A percentile compares a stretch with the other conserved stretches of the same genome.
Evolutionary conservation across 2,329 filamentous ascomycete species (phyloP).

Genomic region (Ophiostoma montium): DNA sequence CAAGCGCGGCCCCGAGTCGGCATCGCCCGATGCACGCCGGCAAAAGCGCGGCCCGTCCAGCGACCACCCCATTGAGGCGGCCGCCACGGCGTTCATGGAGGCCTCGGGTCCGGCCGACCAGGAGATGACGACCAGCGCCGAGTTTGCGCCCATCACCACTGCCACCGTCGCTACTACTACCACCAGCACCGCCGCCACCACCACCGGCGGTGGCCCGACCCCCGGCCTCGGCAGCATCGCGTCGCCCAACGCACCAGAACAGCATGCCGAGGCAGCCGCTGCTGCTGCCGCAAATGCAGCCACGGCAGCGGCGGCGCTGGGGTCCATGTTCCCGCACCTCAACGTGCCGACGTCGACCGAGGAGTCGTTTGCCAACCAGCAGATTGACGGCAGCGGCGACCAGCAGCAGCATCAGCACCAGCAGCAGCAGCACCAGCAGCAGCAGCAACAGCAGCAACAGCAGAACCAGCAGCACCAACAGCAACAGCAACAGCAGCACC

Average conservation of each 20-base stretch:
- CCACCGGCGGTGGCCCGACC: neutral
- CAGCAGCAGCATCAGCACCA: neutral
- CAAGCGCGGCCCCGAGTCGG: slow-evolving; percentile 36
- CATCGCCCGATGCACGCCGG: slow-evolving; percentile 34
- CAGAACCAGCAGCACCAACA: neutral
- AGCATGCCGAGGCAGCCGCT: slow-evolving; percentile 30
- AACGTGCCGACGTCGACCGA: slow-evolving; percentile 44
- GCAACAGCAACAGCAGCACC: slow-evolving; percentile 1
- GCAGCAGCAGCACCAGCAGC: slow-evolving; percentile 12
- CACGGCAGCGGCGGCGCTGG: slow-evolving; percentile 44
- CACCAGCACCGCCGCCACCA: neutral
- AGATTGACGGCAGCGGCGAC: slow-evolving; percentile 19
- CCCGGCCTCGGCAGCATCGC: neutral
- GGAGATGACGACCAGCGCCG: slow-evolving; percentile 22
- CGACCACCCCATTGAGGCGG: slow-evolving; percentile 24
- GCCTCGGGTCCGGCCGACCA: slow-evolving; percentile 35
- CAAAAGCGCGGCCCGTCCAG: slow-evolving; percentile 35
- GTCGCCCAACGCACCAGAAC: slow-evolving; percentile 22
- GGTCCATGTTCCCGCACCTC: slow-evolving; percentile 43
- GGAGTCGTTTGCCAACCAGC: slow-evolving; percentile 44
- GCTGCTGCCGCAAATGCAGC: slow-evolving; percentile 36
- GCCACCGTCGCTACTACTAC: slow-evolving; percentile 39
- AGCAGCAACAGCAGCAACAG: slow-evolving; percentile 19
- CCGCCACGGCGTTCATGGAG: slow-evolving; percentile 39
- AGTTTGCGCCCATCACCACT: slow-evolving; percentile 42